A percentile compares a stretch with the other conserved stretches of the same genome.
phyloP scores from a whole-genome alignment of 2,329 filamentous ascomycete species.

The Orbilia brochopaga region DNA sequence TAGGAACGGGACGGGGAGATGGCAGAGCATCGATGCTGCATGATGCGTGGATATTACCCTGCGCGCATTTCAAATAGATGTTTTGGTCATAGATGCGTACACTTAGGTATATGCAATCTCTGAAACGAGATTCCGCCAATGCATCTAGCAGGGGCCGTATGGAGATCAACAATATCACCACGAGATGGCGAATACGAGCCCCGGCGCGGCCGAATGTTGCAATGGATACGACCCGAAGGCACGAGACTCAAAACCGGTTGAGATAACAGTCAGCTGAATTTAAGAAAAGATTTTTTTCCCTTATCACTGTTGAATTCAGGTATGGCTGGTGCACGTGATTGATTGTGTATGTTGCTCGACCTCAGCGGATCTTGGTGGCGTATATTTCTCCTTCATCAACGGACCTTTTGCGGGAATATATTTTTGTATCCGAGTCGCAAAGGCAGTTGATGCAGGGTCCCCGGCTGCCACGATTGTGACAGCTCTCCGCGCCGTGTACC shows the following conservation, averaged over 20 bases:
- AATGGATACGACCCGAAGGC: neutral
- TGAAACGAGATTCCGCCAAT: neutral
- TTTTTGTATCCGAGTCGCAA: neutral
- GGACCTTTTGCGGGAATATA: neutral
- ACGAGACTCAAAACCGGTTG: neutral
- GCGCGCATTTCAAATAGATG: no score
- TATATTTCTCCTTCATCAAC: neutral
- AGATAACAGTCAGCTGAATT: no score
- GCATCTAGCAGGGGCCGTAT: neutral
- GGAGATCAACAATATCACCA: neutral
- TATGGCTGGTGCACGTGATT: neutral
- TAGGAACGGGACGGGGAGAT: no score
- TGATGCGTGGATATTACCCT: neutral
- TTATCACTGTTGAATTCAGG: neutral
- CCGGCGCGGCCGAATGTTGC: neutral
- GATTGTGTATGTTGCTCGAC: neutral
- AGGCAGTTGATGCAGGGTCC: constrained; percentile 4
- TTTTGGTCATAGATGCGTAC: neutral
- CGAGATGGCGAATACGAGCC: neutral
- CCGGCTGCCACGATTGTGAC: neutral
- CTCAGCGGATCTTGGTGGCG: neutral
- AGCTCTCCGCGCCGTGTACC: neutral
- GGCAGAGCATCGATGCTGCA: neutral
- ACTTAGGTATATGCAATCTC: neutral
- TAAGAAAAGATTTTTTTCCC: no score